Conservation (phyloP, 495 filamentous ascomycete genomes). For the Aspergillus sparsus region DNA sequence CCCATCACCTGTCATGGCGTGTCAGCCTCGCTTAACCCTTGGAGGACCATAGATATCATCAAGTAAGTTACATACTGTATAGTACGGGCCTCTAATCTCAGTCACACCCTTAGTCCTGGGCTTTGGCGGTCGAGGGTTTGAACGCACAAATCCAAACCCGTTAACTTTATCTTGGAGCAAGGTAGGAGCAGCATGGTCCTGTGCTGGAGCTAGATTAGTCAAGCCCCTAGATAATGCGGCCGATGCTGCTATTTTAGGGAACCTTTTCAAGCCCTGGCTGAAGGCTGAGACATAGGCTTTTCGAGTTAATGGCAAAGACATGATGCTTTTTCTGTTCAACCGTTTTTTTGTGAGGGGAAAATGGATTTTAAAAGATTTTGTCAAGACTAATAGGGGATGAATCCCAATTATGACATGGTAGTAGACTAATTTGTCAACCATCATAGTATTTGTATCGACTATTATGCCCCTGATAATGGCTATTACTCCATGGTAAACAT, state of each 20-base stretch:
- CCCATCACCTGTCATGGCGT: slow-evolving; percentile 46
- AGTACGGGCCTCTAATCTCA: slow-evolving; percentile 60
- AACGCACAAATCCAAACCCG: slow-evolving; percentile 56
- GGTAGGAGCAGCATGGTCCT: slow-evolving; percentile 25
- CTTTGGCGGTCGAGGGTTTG: slow-evolving; percentile 52
- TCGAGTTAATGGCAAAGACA: too few species aligned
- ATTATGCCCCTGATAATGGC: too few species aligned
- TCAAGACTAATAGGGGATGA: too few species aligned
- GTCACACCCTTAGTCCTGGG: slow-evolving; percentile 53
- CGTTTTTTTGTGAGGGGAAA: too few species aligned
- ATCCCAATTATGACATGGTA: too few species aligned
- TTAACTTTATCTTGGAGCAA: slow-evolving; percentile 53
- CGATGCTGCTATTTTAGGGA: slow-evolving; percentile 16
- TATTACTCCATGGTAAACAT: too few species aligned
- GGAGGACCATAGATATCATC: not conserved
- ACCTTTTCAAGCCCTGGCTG: too few species aligned
- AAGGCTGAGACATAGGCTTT: too few species aligned
- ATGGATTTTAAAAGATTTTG: too few species aligned
- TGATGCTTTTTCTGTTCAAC: too few species aligned
- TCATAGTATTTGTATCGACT: too few species aligned
- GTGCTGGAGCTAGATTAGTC: slow-evolving; percentile 19
- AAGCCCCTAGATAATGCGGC: slow-evolving; percentile 20
- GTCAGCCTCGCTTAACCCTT: slow-evolving; percentile 1
- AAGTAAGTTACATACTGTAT: slow-evolving; percentile 39
- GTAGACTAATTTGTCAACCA: too few species aligned